Percentiles rank a stretch among this genome's conserved stretches.
These are phyloP conservation scores for Coniella lustricola DNA, from an alignment of 2,329 filamentous ascomycete genomes.

Conservation along the genomic window DNA sequence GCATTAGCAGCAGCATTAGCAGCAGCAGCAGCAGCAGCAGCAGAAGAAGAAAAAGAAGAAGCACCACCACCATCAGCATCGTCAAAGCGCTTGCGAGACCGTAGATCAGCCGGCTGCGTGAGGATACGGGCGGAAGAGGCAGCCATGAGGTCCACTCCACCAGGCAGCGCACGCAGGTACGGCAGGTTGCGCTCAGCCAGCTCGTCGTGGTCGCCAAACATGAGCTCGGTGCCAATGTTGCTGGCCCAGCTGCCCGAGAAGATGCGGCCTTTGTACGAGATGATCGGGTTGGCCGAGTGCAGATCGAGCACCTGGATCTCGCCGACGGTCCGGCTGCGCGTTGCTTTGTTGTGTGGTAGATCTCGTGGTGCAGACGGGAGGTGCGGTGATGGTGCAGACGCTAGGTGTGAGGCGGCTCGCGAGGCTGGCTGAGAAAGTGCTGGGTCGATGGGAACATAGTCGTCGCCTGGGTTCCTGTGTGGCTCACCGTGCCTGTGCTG, in stretches of 20 bases:
- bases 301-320: slow-evolving; percentile 77
- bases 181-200: slow-evolving; percentile 32
- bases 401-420: not conserved
- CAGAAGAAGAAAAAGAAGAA: too few relatives aligned
- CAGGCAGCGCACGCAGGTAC: slow-evolving; percentile 42
- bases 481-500: slow-evolving; percentile 8
- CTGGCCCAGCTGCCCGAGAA: slow-evolving; percentile 78
- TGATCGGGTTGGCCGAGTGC: slow-evolving; percentile 66
- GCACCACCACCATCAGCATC: slow-evolving; percentile 1
- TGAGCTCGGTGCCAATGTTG: slow-evolving; percentile 75
- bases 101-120: slow-evolving; percentile 56
- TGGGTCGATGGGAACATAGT: slow-evolving; percentile 16
- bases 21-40: not conserved
- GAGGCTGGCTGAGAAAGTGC: not conserved
- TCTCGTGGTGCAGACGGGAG: too few relatives aligned
- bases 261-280: slow-evolving; percentile 71
- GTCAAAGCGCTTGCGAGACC: slow-evolving; percentile 31
- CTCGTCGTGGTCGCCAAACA: slow-evolving; percentile 52
- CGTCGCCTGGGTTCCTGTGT: slow-evolving; percentile 7
- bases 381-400: not conserved
- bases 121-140: slow-evolving; percentile 63
- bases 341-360: slow-evolving; percentile 1
- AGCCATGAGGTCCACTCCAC: slow-evolving; percentile 64
- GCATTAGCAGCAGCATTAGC: slow-evolving; percentile 16
- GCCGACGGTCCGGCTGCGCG: slow-evolving; percentile 16